Conservation (phyloP, 2,329 filamentous ascomycete species). For the Fusarium floridanum region DNA sequence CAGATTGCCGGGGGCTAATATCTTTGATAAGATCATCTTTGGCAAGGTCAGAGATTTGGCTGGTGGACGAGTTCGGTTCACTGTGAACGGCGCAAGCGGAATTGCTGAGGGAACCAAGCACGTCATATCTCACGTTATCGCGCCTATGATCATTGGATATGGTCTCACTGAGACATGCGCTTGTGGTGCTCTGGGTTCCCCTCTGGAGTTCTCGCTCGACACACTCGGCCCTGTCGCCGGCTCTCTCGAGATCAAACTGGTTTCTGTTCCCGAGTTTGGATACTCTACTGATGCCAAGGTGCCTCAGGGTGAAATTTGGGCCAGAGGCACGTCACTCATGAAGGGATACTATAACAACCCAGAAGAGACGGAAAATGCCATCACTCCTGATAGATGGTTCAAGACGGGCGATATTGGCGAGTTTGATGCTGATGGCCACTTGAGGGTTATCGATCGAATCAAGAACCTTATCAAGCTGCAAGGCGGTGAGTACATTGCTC, state of each 20-base stretch:
- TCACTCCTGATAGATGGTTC: slow-evolving; percentile 92
- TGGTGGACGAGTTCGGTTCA: slow-evolving; percentile 86
- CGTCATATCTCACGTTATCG: slow-evolving; percentile 91
- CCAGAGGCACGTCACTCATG: slow-evolving; percentile 81
- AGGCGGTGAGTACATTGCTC: slow-evolving; percentile 96
- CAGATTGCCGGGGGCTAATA: slow-evolving; percentile 73
- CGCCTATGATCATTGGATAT: slow-evolving; percentile 94
- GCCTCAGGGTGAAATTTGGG: slow-evolving; percentile 91
- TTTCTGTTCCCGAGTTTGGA: slow-evolving; percentile 86
- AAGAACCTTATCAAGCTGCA: slow-evolving; percentile 98
- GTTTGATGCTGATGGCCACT: slow-evolving; percentile 81
- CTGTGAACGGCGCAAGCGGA: slow-evolving; percentile 94
- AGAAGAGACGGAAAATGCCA: slow-evolving; percentile 81
- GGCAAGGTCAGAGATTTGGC: slow-evolving; percentile 90
- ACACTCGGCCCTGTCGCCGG: slow-evolving; percentile 83
- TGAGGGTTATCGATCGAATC: slow-evolving; percentile 92
- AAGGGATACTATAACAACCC: slow-evolving; percentile 86
- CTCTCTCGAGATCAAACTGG: slow-evolving; percentile 88
- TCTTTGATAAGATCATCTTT: slow-evolving; percentile 90
- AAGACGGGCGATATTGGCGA: slow-evolving; percentile 96
- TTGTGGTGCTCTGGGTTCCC: slow-evolving; percentile 82
- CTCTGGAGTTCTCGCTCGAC: slow-evolving; percentile 82
- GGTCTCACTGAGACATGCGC: slow-evolving; percentile 93
- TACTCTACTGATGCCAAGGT: slow-evolving; percentile 81
- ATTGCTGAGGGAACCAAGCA: slow-evolving; percentile 87